A percentile compares a stretch with the other conserved stretches of the same genome.
These are phyloP conservation scores for Gillenia trifoliata DNA, from an alignment of 306 rosid genomes.

Conservation along the genomic window DNA sequence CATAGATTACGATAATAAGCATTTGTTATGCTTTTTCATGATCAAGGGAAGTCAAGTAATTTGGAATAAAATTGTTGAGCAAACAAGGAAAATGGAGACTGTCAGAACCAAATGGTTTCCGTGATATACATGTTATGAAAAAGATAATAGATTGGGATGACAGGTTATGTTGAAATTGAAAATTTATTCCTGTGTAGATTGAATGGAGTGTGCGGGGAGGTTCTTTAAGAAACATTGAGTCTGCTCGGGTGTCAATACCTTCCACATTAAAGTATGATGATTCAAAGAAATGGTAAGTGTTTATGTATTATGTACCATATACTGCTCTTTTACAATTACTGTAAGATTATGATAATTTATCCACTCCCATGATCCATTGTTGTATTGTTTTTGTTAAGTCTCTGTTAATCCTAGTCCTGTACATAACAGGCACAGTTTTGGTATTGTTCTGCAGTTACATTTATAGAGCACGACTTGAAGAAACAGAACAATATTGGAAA, in stretches of 20 bases:
- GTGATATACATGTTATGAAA: background rate
- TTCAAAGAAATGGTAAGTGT: conserved; percentile 75
- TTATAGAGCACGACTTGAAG: conserved; percentile 66
- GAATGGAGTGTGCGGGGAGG: conserved; percentile 87
- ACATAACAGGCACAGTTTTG: conserved; percentile 20
- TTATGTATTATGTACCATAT: background rate
- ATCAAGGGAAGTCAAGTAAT: too few relatives aligned
- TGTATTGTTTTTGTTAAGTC: background rate
- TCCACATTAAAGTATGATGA: conserved; percentile 76
- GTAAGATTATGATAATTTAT: background rate
- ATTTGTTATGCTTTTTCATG: too few relatives aligned
- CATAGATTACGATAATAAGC: too few relatives aligned
- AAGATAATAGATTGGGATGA: background rate
- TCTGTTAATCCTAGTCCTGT: conserved; percentile 9
- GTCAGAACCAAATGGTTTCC: background rate
- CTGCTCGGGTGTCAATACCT: conserved; percentile 91
- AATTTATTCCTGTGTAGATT: conserved; percentile 48
- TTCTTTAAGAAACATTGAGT: conserved; percentile 71
- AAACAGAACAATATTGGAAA: conserved; percentile 96
- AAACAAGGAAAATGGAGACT: background rate
- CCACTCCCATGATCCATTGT: conserved; percentile 19
- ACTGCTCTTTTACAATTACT: background rate
- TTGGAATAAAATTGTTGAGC: too few relatives aligned
- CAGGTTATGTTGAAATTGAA: conserved; percentile 2
- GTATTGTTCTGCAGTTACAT: conserved; percentile 67